phyloP scores from a whole-genome alignment of 352 stramenopile species.

The Globisporangium middletonii region DNA sequence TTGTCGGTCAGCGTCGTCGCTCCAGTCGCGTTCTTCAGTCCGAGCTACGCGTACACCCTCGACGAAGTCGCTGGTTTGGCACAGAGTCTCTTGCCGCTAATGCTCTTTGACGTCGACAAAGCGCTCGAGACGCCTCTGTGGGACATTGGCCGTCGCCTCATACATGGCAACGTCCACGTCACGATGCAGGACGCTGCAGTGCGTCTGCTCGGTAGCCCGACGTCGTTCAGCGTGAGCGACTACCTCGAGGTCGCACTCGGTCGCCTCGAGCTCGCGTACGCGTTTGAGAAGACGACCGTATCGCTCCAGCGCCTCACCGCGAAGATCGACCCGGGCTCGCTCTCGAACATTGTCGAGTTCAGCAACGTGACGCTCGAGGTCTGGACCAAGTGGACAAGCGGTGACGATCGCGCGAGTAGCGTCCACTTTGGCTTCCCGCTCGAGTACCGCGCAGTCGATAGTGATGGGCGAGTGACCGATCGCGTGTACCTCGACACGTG shows the following conservation, averaged over 20 bases:
- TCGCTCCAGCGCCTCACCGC: conserved; percentile 35
- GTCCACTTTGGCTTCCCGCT: conserved; percentile 54
- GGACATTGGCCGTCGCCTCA: conserved; percentile 50
- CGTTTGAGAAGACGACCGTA: conserved; percentile 24
- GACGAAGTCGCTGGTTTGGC: conserved; percentile 34
- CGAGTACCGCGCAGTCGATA: conserved; percentile 16
- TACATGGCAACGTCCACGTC: conserved; percentile 49
- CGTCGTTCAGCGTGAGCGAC: conserved; percentile 46
- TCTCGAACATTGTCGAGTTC: conserved; percentile 59
- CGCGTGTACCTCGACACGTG: conserved; percentile 14
- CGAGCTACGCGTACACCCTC: conserved; percentile 47
- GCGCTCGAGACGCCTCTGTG: conserved; percentile 24
- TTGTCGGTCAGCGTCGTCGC: conserved; percentile 24
- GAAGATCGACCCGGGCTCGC: conserved; percentile 63
- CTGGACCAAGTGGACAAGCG: conserved; percentile 36
- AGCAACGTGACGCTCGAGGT: conserved; percentile 39
- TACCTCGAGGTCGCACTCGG: conserved; percentile 47
- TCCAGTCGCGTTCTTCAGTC: conserved; percentile 45
- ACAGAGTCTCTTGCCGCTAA: conserved; percentile 25
- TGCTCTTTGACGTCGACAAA: conserved; percentile 46
- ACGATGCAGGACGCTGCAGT: conserved; percentile 33
- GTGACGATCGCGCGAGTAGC: conserved; percentile 9
- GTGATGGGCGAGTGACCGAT: background rate
- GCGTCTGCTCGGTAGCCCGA: conserved; percentile 34
- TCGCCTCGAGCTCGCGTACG: conserved; percentile 25